Base-by-base conservation (phyloP, 495 filamentous ascomycete species). In the Neurospora pannonica region DNA sequence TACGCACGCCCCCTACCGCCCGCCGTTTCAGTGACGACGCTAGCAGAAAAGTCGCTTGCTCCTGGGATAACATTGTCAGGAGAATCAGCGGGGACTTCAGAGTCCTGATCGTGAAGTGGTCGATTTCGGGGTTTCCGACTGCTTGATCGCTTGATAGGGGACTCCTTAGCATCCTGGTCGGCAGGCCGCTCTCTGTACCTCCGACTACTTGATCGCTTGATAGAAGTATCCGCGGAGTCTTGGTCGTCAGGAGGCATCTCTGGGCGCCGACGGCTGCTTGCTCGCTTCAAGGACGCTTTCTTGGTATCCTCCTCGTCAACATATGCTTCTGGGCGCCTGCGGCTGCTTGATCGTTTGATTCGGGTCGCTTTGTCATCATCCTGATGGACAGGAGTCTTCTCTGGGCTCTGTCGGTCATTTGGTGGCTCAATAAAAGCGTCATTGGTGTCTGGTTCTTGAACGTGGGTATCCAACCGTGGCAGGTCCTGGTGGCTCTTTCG, bases 1-100 rank as follows among this genome's bases (percentile, higher is more conserved):
- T 85, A 85, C 2, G 79, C 76, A 21, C 83, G 77, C n/a, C 85
- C 84, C 6, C 84, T 82, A 21, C 82, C 79, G 21, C 79, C 77
- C 4, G 80, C 77, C 0, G 76, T 75, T 13, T 85, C 77, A 72
- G 81, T 82, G 73, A 84, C 81, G 11, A 82, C 72, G 34, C 83
- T 79, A 7, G 77, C 76, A 10, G 79, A 69, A 39, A 81, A 82
- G 70, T 83, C 81, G 19, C 72, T 38, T 24, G 71, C 71, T 34
- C 70, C 72, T 19, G 73, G 39, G 54, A 72, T 74, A 17, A 37
- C 38, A 8, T 40, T 76, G 3, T 75, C 78, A 7, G 46, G 71
- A 54, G 72, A 73, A 28, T 31, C 38, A 4, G 42, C 7, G n/a
- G 36, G 74, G 15, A 4, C 70, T 75, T 15, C 73, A 70, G 24